Evolutionary conservation across 1,284 basidiomycete genomes (phyloP).

Genomic region (Ceratobasidium theobromae): DNA sequence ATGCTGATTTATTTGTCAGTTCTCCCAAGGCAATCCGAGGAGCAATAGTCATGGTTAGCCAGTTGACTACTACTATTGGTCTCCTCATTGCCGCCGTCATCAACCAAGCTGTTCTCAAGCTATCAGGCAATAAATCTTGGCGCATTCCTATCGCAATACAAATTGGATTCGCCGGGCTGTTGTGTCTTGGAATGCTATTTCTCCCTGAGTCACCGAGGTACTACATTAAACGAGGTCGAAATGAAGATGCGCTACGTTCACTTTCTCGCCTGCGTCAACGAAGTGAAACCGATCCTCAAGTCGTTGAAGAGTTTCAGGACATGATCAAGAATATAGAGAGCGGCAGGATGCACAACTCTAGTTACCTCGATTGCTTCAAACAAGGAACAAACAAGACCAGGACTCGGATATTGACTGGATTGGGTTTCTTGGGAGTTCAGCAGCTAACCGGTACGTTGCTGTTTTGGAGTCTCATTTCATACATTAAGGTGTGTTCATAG

Average conservation of each 20-base stretch:
- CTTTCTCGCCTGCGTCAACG: conserved; percentile 60
- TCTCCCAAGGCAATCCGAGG: conserved; percentile 65
- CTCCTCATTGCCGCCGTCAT: conserved; percentile 74
- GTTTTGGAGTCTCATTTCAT: neutral
- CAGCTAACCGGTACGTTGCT: conserved; percentile 29
- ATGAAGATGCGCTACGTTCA: conserved; percentile 60
- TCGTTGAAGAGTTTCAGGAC: conserved; percentile 64
- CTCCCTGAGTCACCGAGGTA: conserved; percentile 86
- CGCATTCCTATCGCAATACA: conserved; percentile 79
- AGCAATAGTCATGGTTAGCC: conserved; percentile 77
- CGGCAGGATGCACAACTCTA: neutral
- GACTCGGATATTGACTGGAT: conserved; percentile 23
- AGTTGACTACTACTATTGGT: conserved; percentile 82
- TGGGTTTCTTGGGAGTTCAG: conserved; percentile 27
- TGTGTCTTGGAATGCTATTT: conserved; percentile 60
- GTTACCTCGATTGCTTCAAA: conserved; percentile 32
- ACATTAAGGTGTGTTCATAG: conserved; percentile 39
- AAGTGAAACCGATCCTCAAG: conserved; percentile 35
- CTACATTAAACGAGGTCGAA: conserved; percentile 68
- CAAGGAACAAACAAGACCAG: conserved; percentile 20
- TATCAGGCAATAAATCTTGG: conserved; percentile 62
- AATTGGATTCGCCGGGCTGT: conserved; percentile 64
- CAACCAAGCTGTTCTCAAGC: conserved; percentile 70
- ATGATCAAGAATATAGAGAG: conserved; percentile 49
- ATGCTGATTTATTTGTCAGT: neutral